Conservation (phyloP, 495 filamentous ascomycete species). For the Aspergillus saccharolyticus region DNA sequence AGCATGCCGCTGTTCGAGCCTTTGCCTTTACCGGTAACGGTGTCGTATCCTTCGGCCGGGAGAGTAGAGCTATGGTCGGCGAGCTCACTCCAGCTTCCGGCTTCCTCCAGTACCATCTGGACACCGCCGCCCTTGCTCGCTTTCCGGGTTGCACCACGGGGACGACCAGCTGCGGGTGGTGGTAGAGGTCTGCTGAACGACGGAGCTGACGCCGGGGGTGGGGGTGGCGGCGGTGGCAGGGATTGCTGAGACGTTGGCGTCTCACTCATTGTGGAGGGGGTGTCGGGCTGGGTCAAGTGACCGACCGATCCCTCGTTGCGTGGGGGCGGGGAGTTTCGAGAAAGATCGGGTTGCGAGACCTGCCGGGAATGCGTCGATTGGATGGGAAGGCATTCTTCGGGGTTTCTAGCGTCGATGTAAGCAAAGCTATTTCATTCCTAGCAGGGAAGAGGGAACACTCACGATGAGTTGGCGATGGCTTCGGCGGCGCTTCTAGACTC, state of each 20-base stretch:
- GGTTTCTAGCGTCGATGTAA: constrained; percentile 28
- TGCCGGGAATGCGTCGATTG: constrained; percentile 33
- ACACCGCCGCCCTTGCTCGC: constrained; percentile 78
- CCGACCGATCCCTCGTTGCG: constrained; percentile 24
- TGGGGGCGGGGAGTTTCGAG: constrained; percentile 26
- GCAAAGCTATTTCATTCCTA: not conserved
- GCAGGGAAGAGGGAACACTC: constrained; percentile 13
- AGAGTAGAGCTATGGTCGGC: constrained; percentile 78
- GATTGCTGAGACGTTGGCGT: constrained; percentile 23
- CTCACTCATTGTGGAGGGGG: constrained; percentile 25
- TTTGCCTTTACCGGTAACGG: constrained; percentile 44
- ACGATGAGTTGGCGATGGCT: constrained; percentile 35
- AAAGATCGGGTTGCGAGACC: constrained; percentile 35
- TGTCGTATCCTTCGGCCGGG: constrained; percentile 55
- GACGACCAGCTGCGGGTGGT: constrained; percentile 18
- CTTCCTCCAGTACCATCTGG: constrained; percentile 84
- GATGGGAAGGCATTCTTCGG: constrained; percentile 37
- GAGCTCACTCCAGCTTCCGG: constrained; percentile 83
- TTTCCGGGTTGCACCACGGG: constrained; percentile 45
- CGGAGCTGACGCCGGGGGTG: constrained; percentile 24
- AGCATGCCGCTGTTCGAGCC: constrained; percentile 68
- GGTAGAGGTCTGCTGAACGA: constrained; percentile 38
- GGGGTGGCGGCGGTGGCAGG: constrained; percentile 27
- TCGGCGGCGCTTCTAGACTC: constrained; percentile 37
- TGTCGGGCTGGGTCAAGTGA: constrained; percentile 22